These are phyloP conservation scores for Apodospora peruviana DNA, from an alignment of 495 filamentous ascomycete species.

Conservation along the genomic window DNA sequence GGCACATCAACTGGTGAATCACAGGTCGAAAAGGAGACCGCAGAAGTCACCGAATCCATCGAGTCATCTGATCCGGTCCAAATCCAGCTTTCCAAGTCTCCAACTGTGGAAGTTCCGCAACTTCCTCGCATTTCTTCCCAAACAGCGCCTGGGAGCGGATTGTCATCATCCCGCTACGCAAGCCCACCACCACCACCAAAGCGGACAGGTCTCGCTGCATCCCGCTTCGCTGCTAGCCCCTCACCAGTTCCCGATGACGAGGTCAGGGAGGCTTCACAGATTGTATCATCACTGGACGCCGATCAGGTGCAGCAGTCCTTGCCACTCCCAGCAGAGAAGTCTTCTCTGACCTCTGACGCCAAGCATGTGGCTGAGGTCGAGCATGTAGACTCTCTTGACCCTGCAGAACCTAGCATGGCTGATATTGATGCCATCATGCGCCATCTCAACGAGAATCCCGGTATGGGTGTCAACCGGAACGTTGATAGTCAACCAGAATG, in stretches of 20 bases:
- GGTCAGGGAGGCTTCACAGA: slow-evolving; percentile 21
- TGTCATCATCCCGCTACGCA: slow-evolving; percentile 38
- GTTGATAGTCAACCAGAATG: slow-evolving; percentile 40
- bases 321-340: slow-evolving; percentile 4
- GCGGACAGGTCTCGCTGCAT: slow-evolving; percentile 27
- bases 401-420: slow-evolving; percentile 56
- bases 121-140: background rate
- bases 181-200: slow-evolving; percentile 28
- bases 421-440: slow-evolving; percentile 86
- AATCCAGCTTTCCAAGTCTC: slow-evolving; percentile 13
- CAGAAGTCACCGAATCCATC: background rate
- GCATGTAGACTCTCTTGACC: too few species aligned
- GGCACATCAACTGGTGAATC: too few species aligned
- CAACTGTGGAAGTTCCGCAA: slow-evolving; percentile 7
- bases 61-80: background rate
- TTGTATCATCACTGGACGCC: slow-evolving; percentile 20
- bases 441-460: slow-evolving; percentile 66
- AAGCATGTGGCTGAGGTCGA: slow-evolving; percentile 4
- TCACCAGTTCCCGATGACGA: slow-evolving; percentile 19
- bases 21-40: background rate
- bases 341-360: slow-evolving; percentile 5
- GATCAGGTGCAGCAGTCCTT: slow-evolving; percentile 11
- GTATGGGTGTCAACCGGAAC: slow-evolving; percentile 63
- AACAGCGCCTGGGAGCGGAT: slow-evolving; percentile 13
- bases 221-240: slow-evolving; percentile 22